Conservation (phyloP, 2,329 filamentous ascomycete genomes). For the Rhynchosporium agropyri region DNA sequence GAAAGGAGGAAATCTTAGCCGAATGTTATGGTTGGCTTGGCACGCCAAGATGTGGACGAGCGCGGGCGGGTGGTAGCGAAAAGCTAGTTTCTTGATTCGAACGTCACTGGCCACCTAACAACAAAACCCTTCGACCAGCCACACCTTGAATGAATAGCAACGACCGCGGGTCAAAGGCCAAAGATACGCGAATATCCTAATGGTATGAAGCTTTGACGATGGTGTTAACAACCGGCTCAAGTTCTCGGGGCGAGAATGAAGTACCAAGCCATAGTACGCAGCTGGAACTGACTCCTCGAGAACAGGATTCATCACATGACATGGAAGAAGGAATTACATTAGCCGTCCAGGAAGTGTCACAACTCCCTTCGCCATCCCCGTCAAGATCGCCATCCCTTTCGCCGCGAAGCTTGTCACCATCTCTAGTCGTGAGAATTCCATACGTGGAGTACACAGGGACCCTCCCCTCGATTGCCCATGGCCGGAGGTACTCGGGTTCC, state of each 20-base stretch:
- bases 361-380: slow-evolving; percentile 37
- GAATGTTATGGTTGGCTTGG: neutral
- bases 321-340: slow-evolving; percentile 13
- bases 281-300: neutral
- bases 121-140: neutral
- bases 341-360: slow-evolving; percentile 28
- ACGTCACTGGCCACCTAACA: neutral
- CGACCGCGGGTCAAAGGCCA: neutral
- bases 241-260: neutral
- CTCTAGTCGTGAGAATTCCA: slow-evolving; percentile 27
- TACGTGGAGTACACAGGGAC: slow-evolving; percentile 24
- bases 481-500: slow-evolving; percentile 24
- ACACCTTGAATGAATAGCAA: neutral
- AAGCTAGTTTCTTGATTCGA: neutral
- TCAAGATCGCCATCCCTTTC: slow-evolving; percentile 32
- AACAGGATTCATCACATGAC: slow-evolving; percentile 14
- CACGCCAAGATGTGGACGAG: slow-evolving; percentile 1
- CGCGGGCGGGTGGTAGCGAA: neutral
- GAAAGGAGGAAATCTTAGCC: neutral
- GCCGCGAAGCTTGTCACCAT: slow-evolving; percentile 34
- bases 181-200: neutral
- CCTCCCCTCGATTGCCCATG: slow-evolving; percentile 25
- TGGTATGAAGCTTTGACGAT: slow-evolving; percentile 2
- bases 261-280: neutral
- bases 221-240: neutral